Base-by-base conservation (phyloP, 768 basidiomycete genomes). In the Lyophyllum decastes region DNA sequence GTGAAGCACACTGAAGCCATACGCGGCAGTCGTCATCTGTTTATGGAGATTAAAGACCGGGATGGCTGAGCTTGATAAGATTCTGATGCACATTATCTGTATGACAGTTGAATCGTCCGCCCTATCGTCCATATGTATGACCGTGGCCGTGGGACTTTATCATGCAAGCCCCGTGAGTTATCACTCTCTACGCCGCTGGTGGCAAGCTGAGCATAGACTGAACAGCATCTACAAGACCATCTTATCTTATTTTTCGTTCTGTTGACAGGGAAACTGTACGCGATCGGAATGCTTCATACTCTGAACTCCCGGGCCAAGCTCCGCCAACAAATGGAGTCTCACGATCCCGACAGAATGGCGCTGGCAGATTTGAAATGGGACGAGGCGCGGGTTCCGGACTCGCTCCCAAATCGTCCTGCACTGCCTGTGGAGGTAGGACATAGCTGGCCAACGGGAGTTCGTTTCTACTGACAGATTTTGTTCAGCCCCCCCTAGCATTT, bases 191-290 rank as follows among this genome's bases (percentile, higher is more conserved):
- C 10, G 46, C 21, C 30, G 8, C 5, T 41, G 8, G 12, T 7
- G 16, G 8, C 3, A 25, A 24, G n/a, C 22, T 45, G 38, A 22
- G 34, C 24, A 45, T 22, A 52, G 26, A 22, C 33, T 25, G 19
- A 8, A 43, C 55, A 76, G 75, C 57, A 69, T 45, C 53, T 63
- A n/a, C 61, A 70, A 17, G 72, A 75, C 54, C 73, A 78, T 60
- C 69, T 82, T 7, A 74, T 79, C 30, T 63, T 82, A 5, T 76
- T 83, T 60, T 83, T 84, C 63, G 70, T 78, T 33, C 64, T 83
- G 17, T 66, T 81, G 48, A 79, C 80, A 2, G 81, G 82, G 35
- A 84, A 84, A 63, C 71, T 84, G 56, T 83, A 79, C 44, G 61
- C 70, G 4, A 71, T 78, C 41, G 78, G 76, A 11, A 69, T 77